These are phyloP conservation scores for Pestalotiopsis sp. DNA, from an alignment of 2,329 filamentous ascomycete genomes.

Conservation along the genomic window DNA sequence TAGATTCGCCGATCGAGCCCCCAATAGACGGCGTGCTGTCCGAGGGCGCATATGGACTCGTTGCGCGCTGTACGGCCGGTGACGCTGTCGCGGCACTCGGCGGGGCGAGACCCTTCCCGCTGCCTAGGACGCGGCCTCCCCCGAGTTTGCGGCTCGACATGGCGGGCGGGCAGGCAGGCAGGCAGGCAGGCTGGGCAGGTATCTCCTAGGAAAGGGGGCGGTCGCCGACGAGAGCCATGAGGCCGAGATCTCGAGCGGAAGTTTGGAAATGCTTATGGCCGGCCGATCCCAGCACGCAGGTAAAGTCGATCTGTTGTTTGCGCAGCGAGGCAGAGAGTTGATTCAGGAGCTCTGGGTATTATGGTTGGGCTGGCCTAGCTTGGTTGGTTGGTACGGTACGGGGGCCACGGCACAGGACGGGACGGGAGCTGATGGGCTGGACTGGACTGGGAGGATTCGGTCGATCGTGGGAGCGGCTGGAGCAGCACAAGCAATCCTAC, in stretches of 20 bases:
- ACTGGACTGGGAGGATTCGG: neutral
- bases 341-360: neutral
- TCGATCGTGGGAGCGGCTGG: neutral
- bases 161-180: conserved; percentile 26
- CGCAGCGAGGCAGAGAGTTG: neutral
- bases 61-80: conserved; percentile 44
- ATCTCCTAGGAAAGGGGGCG: conserved; percentile 13
- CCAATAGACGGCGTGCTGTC: conserved; percentile 78
- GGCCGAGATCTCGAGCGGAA: neutral
- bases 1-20: conserved; percentile 61
- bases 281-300: neutral
- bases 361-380: neutral
- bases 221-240: conserved; percentile 7
- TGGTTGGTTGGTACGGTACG: neutral
- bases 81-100: conserved; percentile 35
- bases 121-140: conserved; percentile 89
- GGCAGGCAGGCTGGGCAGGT: neutral
- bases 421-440: neutral
- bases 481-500: neutral
- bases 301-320: neutral
- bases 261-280: neutral
- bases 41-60: conserved; percentile 56
- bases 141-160: conserved; percentile 90
- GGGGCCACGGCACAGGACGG: neutral
- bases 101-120: conserved; percentile 79